Base-by-base conservation (phyloP, 2,329 filamentous ascomycete species). In the Nectriaceae sp. region DNA sequence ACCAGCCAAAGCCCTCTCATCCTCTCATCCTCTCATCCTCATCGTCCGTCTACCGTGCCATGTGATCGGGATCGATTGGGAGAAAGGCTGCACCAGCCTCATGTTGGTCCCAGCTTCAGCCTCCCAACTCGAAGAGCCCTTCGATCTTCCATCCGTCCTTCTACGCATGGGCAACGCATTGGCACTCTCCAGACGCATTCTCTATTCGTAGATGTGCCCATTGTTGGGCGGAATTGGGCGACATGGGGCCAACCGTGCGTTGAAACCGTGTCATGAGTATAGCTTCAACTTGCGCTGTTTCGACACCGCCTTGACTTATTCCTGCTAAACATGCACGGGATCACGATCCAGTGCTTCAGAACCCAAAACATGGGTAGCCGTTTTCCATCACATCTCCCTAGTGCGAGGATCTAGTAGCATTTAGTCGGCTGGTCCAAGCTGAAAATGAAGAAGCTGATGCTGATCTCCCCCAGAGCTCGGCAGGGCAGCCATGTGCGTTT, bases 401-500 rank as follows among this genome's bases (percentile, higher is more conserved):
- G 26, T 15, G 26, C 26, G 15, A 31, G 26, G 10, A 36, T 44
- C 42, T 37, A 26, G 20, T 21, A 31, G 21, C 42, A 44, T 26
- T 20, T 43, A 20, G 31, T 35, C 15, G 11, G 21, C 16, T 39
- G 42, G 35, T 44, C 42, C 42, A 38, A 38, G 42, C 42, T 44
- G 33, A 37, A 37, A 6, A 16, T 16, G 10, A 18, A 37, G 26
- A 31, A 31, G 26, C 26, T 31, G 26, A 31, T 31, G 26, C 26
- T 31, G 26, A 31, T 31, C 26, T 31, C 18, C 33, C 33, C 33
- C 33, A 37, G 26, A 11, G 33, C 33, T 37, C 31, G 35, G 37
- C 52, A 49, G 39, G 42, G 40, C 49, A 21, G 48, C 53, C 53
- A 56, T 56, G 51, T 56, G 51, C 46, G 29, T 45, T 47, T 51